Evolutionary conservation across 225 moss, liverwort and hornwort species (phyloP).

Genomic region (Pseudoscleropodium purum): DNA sequence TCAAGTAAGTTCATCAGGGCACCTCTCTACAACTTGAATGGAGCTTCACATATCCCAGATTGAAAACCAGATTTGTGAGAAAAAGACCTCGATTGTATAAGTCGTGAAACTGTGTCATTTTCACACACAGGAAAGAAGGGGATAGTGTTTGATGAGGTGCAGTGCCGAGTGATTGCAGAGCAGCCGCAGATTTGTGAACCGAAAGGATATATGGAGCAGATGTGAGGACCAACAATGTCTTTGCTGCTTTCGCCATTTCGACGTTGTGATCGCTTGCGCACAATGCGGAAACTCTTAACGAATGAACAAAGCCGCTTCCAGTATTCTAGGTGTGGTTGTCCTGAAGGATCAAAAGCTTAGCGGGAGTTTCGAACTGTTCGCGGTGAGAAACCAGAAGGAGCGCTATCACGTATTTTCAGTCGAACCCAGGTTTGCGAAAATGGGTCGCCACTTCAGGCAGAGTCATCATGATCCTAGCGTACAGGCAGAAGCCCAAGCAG

Average conservation of each 20-base stretch:
- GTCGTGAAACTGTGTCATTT: not conserved
- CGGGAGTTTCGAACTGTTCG: not conserved
- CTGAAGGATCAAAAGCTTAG: not conserved
- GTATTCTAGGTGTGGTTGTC: not conserved
- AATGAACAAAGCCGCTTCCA: not conserved
- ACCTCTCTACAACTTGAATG: not conserved
- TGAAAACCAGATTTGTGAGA: not conserved
- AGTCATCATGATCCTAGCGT: not conserved
- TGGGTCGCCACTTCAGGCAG: constrained; percentile 9
- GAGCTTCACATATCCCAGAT: not conserved
- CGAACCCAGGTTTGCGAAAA: not conserved
- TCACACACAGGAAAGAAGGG: not conserved
- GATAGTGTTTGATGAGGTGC: not conserved
- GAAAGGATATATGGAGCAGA: not conserved
- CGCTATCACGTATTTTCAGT: not conserved
- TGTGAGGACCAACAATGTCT: not conserved
- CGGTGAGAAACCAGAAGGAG: not conserved
- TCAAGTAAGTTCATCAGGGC: not conserved
- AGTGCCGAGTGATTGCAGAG: not conserved
- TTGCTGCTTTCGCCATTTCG: not conserved
- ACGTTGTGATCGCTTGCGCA: not conserved
- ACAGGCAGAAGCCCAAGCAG: not conserved
- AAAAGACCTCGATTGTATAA: not conserved
- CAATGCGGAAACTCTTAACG: not conserved
- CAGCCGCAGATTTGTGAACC: not conserved